Base-by-base conservation (phyloP, 371 early-diverging fungal species). In the Mortierella sp. region DNA sequence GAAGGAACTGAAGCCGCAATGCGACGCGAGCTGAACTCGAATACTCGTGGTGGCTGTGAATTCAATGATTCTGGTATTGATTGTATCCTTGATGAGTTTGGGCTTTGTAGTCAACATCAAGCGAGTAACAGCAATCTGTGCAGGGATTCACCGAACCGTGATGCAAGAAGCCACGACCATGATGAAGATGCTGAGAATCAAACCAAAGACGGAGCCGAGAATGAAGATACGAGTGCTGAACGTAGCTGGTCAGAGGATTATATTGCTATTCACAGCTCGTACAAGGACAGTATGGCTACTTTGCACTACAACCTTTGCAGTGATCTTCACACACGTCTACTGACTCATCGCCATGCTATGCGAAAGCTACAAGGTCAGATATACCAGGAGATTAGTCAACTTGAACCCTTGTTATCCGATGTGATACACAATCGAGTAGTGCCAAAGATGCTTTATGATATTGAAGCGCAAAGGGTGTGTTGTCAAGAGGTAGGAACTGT, bases 261-360 rank as follows among this genome's bases (percentile, higher is more conserved):
- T 43, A 12, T 43, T 13, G 43, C 7, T 15, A 51, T 70, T 15
- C 62, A 70, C 47, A 47, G 5, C 26, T 10, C 56, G 40, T 70
- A 70, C 58, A 62, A 34, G 23, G 58, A 70, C 28, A 10, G 47
- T 17, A 26, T 51, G 51, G 51, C 51, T 23, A 23, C 26, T 23
- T 22, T 68, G 5, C 55, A 70, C 49, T 47, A 43, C 15, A n/a
- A 19, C 17, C 64, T 70, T 8, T 62, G 45, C 31, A 1, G 26
- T 10, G 15, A 55, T 15, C 2, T 63, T 0, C 70, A 70, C 58
- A 35, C 37, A 6, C 19, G 1, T 17, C 47, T 70, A 6, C 7
- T 35, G 12, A 28, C 8, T 0, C 70, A 70, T 26, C 47, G 58
- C 1, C 49, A 29, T 42, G 37, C 29, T 9, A 22, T 63, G 0